Evolutionary conservation across 805 yeast genomes (phyloP).

Genomic region (Cephaloascus albidus): DNA sequence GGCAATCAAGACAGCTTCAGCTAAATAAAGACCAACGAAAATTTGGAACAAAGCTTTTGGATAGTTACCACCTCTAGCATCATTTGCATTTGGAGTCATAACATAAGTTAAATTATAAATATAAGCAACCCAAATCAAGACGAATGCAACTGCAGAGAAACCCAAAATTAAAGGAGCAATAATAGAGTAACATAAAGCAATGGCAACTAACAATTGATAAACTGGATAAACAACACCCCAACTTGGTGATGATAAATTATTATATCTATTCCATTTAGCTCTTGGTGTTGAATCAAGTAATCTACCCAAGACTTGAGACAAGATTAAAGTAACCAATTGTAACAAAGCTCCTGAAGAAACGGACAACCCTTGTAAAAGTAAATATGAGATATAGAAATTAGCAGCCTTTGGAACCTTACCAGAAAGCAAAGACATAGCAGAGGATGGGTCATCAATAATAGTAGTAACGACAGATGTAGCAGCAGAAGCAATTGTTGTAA

Average conservation of each 20-base stretch:
- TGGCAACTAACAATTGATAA: conserved; percentile 65
- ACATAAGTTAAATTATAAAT: conserved; percentile 60
- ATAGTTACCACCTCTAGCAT: conserved; percentile 66
- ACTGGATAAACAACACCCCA: conserved; percentile 83
- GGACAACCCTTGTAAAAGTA: conserved; percentile 73
- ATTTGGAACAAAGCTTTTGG: conserved; percentile 65
- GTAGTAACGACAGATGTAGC: conserved; percentile 67
- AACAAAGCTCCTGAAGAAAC: conserved; percentile 68
- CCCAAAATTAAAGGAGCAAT: conserved; percentile 68
- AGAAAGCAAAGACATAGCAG: conserved; percentile 71
- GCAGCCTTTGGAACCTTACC: conserved; percentile 80
- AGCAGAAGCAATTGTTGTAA: conserved; percentile 75
- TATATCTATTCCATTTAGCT: conserved; percentile 76
- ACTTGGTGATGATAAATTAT: conserved; percentile 52
- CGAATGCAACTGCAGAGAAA: conserved; percentile 52
- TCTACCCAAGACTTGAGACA: conserved; percentile 62
- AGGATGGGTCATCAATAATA: conserved; percentile 53
- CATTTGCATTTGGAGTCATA: conserved; percentile 41
- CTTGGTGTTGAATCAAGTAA: conserved; percentile 84
- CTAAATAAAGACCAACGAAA: conserved; percentile 63
- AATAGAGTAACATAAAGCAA: conserved; percentile 66
- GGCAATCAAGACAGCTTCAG: conserved; percentile 61
- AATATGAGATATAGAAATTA: conserved; percentile 80
- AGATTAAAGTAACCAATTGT: conserved; percentile 64
- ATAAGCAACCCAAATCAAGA: conserved; percentile 51